Base-by-base conservation (phyloP, 345 rosid species). In the Linum lewisii region DNA sequence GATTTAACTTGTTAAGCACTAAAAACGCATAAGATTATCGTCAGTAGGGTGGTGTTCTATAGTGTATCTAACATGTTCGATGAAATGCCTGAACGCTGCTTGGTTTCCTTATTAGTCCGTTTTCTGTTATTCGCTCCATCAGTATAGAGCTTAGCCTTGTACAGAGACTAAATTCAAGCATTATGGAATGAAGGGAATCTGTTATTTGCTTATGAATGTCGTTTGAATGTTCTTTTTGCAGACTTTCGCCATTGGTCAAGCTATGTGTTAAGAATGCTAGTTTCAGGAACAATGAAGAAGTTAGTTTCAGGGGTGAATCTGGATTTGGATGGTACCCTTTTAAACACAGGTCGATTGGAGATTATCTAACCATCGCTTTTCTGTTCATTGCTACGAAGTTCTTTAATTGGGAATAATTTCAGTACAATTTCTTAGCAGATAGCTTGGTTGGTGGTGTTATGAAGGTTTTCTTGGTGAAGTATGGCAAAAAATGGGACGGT, bases 401-500 rank as follows among this genome's bases (percentile, higher is more conserved):
- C n/a, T n/a, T n/a, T n/a, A n/a, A n/a, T n/a, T n/a, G 16, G 16
- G 19, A 15, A 18, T 61, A 37, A 24, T 34, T 44, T 63, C 7
- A 56, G 24, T 59, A 38, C 20, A 15, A 5, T 61, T 37, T 50
- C n/a, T 6, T 67, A 29, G 65, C 78, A 87, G 92, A 87, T 74
- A 85, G 85, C 37, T 60, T 88, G 21, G 79, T 83, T 19, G 65
- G 68, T 50, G 87, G 86, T 37, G 72, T 92, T 51, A 75, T 88
- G 71, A 88, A 78, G 72, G 76, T 68, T 18, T 72, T 64, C 67
- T 58, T 92, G 73, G 71, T 68, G 47, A 92, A 79, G 70, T 86
- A 81, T 70, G 96, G 96, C 57, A 92, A 88, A 51, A 73, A 84
- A 51, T 92, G 98, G 98, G 98, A 92, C 68, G 96, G 95, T 32